A percentile compares a stretch with the other conserved stretches of the same genome.
Evolutionary conservation across 768 basidiomycete species (phyloP).

Genomic region (Basidioascus undulatus): DNA sequence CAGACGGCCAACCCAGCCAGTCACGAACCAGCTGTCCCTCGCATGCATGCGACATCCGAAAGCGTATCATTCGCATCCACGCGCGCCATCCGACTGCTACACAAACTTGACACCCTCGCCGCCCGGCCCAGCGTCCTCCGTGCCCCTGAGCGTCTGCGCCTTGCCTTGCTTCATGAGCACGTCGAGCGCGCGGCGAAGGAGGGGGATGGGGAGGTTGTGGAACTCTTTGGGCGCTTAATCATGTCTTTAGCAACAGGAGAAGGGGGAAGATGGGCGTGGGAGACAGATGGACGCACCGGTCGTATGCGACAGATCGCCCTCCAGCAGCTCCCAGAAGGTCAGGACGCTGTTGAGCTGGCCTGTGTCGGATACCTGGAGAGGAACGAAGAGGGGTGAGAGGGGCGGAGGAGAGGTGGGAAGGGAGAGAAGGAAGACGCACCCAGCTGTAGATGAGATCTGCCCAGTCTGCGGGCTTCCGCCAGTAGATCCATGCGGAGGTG

Average conservation of each 20-base stretch:
- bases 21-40: too few species aligned
- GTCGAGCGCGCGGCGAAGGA: slow-evolving; percentile 19
- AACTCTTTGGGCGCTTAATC: slow-evolving; percentile 16
- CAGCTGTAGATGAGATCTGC: slow-evolving; percentile 20
- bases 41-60: too few species aligned
- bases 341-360: slow-evolving; percentile 20
- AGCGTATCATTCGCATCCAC: too few species aligned
- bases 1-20: too few species aligned
- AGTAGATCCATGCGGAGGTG: slow-evolving; percentile 15
- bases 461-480: slow-evolving; percentile 23
- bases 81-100: too few species aligned
- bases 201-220: slow-evolving; percentile 16
- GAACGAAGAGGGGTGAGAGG: not conserved
- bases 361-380: slow-evolving; percentile 17
- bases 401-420: not conserved
- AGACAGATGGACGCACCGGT: slow-evolving; percentile 11
- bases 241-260: not conserved
- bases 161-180: slow-evolving; percentile 20
- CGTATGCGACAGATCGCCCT: slow-evolving; percentile 18
- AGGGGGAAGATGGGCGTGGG: not conserved
- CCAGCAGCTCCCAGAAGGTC: slow-evolving; percentile 23
- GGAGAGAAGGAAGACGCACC: slow-evolving; percentile 13
- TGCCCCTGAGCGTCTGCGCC: slow-evolving; percentile 21
- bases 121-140: slow-evolving; percentile 16
- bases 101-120: slow-evolving; percentile 23